These are phyloP conservation scores for Trichophyton verrucosum DNA, from an alignment of 2,329 filamentous ascomycete genomes.

Conservation along the genomic window DNA sequence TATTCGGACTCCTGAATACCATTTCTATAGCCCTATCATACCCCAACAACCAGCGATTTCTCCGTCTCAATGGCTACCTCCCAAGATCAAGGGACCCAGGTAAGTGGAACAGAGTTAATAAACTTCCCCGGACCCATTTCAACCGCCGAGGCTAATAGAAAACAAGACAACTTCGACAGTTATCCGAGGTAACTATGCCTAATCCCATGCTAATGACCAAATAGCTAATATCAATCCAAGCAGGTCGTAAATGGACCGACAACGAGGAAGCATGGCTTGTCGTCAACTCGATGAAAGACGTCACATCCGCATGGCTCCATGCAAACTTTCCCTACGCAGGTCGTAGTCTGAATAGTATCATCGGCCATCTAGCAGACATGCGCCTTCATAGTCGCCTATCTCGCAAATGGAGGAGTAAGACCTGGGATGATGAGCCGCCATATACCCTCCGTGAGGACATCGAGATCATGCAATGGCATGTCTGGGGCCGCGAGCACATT, in stretches of 20 bases:
- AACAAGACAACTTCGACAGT: neutral
- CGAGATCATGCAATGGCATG: constrained; percentile 14
- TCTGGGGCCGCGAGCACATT: constrained; percentile 10
- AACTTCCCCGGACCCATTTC: neutral
- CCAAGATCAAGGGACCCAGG: too few species aligned
- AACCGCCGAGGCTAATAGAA: neutral
- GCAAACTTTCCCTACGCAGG: constrained; percentile 11
- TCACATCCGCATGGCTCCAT: constrained; percentile 9
- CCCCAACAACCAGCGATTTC: too few species aligned
- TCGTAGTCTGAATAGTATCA: constrained; percentile 3
- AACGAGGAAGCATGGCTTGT: constrained; percentile 13
- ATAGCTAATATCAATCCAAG: neutral
- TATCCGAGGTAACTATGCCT: neutral
- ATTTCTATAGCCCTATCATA: too few species aligned
- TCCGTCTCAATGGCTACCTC: too few species aligned
- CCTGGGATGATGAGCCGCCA: neutral
- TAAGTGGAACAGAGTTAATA: too few species aligned
- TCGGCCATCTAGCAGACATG: constrained; percentile 11
- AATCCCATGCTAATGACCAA: neutral
- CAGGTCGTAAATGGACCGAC: constrained; percentile 9
- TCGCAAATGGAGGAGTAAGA: constrained; percentile 10
- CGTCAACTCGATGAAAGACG: constrained; percentile 10
- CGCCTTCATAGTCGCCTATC: constrained; percentile 8
- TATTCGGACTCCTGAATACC: too few species aligned
- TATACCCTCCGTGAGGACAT: constrained; percentile 14